phyloP scores from a whole-genome alignment of 2,329 filamentous ascomycete species.

The Diaporthe capsici region DNA sequence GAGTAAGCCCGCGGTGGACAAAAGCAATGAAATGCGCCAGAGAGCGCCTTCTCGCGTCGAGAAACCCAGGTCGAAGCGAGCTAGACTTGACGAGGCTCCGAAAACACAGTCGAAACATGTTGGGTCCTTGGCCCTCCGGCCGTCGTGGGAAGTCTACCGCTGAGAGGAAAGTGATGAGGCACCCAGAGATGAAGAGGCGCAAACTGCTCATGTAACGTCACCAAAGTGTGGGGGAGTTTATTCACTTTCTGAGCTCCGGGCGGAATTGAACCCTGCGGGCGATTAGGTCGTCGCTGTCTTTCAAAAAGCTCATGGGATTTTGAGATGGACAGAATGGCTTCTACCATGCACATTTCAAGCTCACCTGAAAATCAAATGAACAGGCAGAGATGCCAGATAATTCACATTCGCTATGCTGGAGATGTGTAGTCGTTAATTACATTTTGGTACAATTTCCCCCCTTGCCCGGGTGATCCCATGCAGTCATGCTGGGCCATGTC shows the following conservation, averaged over 20 bases:
- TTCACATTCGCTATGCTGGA: constrained; percentile 4
- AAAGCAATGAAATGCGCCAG: neutral
- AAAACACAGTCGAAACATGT: neutral
- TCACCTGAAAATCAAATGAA: too few species aligned
- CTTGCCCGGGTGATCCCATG: neutral
- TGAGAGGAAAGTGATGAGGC: neutral
- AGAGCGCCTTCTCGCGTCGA: neutral
- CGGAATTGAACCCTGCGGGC: neutral
- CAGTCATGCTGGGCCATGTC: neutral
- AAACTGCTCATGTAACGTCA: neutral
- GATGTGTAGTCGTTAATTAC: constrained; percentile 24
- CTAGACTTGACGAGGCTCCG: neutral
- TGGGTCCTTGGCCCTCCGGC: neutral
- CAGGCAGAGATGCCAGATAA: neutral
- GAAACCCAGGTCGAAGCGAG: neutral
- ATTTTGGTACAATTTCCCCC: constrained; percentile 8
- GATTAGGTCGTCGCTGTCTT: neutral
- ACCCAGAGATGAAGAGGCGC: neutral
- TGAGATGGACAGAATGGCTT: neutral
- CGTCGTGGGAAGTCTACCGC: neutral
- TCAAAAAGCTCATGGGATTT: neutral
- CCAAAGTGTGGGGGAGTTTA: neutral
- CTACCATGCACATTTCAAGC: neutral
- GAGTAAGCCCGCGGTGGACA: neutral
- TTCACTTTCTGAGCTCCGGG: neutral